These are phyloP conservation scores for Ceratocystis smalleyi DNA, from an alignment of 2,329 filamentous ascomycete species.

Conservation along the genomic window DNA sequence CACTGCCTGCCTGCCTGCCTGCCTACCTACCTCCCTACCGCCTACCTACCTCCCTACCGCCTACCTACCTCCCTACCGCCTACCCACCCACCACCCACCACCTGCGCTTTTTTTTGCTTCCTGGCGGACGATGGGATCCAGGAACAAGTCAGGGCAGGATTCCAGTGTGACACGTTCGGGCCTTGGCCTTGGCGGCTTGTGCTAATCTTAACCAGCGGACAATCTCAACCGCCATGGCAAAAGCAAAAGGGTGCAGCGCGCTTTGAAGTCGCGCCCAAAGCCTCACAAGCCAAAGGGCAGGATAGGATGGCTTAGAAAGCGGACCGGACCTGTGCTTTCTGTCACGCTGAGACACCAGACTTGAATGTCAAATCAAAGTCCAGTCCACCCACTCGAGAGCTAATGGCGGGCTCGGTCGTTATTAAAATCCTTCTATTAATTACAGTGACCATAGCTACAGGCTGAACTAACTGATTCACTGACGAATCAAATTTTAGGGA, in stretches of 20 bases:
- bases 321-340: constrained; percentile 3
- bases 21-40: too few relatives aligned
- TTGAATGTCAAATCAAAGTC: background rate
- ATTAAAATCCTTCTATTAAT: background rate
- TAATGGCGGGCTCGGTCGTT: background rate
- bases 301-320: background rate
- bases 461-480: background rate
- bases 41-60: too few relatives aligned
- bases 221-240: background rate
- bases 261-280: background rate
- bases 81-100: too few relatives aligned
- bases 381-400: background rate
- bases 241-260: background rate
- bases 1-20: too few relatives aligned
- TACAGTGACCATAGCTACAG: background rate
- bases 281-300: background rate
- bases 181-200: background rate
- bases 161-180: background rate
- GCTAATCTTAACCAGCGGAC: background rate
- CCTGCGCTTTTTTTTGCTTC: background rate
- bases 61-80: too few relatives aligned
- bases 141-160: background rate
- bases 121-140: background rate
- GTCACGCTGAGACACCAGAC: background rate
- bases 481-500: background rate